Base-by-base conservation (phyloP, 2,329 filamentous ascomycete species). In the Lasiodiplodia theobromae region DNA sequence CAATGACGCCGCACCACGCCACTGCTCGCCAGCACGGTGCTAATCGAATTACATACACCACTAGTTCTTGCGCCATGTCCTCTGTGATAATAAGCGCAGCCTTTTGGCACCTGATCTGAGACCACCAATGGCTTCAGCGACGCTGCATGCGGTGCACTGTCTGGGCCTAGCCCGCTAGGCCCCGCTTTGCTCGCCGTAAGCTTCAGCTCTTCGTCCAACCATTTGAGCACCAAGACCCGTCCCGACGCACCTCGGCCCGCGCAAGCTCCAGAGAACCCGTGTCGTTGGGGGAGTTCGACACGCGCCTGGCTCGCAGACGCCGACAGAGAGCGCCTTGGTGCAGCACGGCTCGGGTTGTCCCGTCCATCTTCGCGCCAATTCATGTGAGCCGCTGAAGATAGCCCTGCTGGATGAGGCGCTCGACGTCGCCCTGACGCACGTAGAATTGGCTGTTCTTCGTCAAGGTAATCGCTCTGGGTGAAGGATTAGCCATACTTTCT, bases 401-500 rank as follows among this genome's bases (percentile, higher is more conserved):
- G 23, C 96, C 96, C 78, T 98, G 95, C 18, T 93, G 88, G 75
- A 99, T 97, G 74, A 99, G 81, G 63, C 94, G 88, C 81, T 99
- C 96, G 7, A 99, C 96, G 81, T 99, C 96, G 28, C 93, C 95
- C 77, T 97, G 93, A 57, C 95, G 89, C 49, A 99, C 96, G 77
- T 96, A 98, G 77, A 99, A 97, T 78, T 99, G 96, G 76, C 94
- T 97, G 81, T 99, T 98, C 81, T 97, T 98, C 47, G 94, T 97
- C 83, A 99, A 86, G 70, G 92, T 98, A 75, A 99, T 97, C 14
- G 94, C 92, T 18, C 94, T 97, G 73, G 57, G 11, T 16, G 18
- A 51, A 37, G n/a, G 7, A 25, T 63, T 37, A 54, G 64, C 54
- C 37, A 66, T 56, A 38, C 28, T 38, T 47, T 34, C 21, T 31